A percentile compares a stretch with the other conserved stretches of the same genome.
Evolutionary conservation across 768 basidiomycete species (phyloP).

Genomic region (Leccinum broughii): DNA sequence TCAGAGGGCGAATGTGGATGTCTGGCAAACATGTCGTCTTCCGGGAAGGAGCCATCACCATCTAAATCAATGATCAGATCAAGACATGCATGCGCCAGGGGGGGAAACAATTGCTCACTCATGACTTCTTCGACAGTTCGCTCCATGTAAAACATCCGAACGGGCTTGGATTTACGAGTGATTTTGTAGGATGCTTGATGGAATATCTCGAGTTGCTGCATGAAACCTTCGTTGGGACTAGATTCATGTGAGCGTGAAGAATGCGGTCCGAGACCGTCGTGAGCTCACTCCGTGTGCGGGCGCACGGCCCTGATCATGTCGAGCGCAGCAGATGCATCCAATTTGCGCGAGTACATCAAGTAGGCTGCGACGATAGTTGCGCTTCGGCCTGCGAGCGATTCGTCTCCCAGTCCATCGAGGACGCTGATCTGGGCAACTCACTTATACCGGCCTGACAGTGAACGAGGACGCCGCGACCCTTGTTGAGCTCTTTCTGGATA

Average conservation of each 20-base stretch:
- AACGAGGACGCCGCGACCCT: conserved; percentile 75
- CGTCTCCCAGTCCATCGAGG: conserved; percentile 1
- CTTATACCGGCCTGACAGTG: conserved; percentile 92
- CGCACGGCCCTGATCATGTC: conserved; percentile 65
- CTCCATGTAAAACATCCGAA: conserved; percentile 83
- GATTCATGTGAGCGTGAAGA: conserved; percentile 1
- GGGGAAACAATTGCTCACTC: conserved; percentile 50
- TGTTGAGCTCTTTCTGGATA: conserved; percentile 76
- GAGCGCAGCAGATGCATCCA: conserved; percentile 62
- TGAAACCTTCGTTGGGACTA: conserved; percentile 87
- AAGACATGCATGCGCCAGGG: neutral
- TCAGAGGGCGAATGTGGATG: conserved; percentile 66
- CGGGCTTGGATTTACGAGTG: conserved; percentile 62
- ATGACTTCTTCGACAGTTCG: conserved; percentile 71
- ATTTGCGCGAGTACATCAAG: conserved; percentile 71
- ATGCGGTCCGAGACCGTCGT: neutral
- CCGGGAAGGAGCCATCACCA: conserved; percentile 66
- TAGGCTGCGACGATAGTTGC: conserved; percentile 87
- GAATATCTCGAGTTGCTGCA: conserved; percentile 79
- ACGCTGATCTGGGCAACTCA: conserved; percentile 39
- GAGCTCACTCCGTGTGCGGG: conserved; percentile 69
- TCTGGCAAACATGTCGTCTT: conserved; percentile 75
- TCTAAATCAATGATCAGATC: conserved; percentile 42
- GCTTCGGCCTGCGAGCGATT: conserved; percentile 61
- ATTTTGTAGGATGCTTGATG: conserved; percentile 71